Base-by-base conservation (phyloP, 2,329 filamentous ascomycete genomes). In the Thielaviopsis ethacetica region DNA sequence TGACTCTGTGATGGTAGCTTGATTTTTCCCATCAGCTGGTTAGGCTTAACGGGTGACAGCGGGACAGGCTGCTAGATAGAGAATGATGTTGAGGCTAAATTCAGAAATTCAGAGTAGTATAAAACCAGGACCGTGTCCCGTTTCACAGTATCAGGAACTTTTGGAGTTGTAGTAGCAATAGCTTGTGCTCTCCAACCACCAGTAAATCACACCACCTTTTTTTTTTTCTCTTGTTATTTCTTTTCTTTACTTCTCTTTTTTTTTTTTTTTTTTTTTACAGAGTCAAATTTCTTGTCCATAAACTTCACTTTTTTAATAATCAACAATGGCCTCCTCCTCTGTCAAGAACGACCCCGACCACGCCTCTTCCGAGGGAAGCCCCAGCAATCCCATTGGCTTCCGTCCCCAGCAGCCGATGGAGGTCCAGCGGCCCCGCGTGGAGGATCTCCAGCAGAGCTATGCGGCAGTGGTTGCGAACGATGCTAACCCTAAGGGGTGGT, bases 371-470 rank as follows among this genome's bases (percentile, higher is more conserved):
- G 44, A 34, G 10, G 30, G 44, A 49, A 21, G 44, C 44, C 44
- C 44, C 3, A 49, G 44, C 44, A n/a, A 49, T 1, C 44, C 44
- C 4, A 67, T 67, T 53, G 77, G 77, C 62, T 78, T 82, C 68
- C 73, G 74, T 53, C 65, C 75, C 13, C 71, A 77, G 68, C 72
- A 72, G 49, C 71, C 82, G 65, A 85, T 90, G 72, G 71, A 75
- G 3, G 90, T 96, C 54, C 80, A 91, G 68, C 91, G 88, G 22
- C 88, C 91, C 17, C 81, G 82, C 62, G 78, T 84, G 66, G 87
- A 90, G 65, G 91, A 96, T 67, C 78, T 97, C 12, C 90, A 95
- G 73, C 83, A 83, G 60, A 87, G 80, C 68, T 93, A 93, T 70
- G 89, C 88, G 6, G 75, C 72, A 57, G 71, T 81, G 57, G 74